Base-by-base conservation (phyloP, 225 moss, liverwort and hornwort species). In the Physcomitrium patens region DNA sequence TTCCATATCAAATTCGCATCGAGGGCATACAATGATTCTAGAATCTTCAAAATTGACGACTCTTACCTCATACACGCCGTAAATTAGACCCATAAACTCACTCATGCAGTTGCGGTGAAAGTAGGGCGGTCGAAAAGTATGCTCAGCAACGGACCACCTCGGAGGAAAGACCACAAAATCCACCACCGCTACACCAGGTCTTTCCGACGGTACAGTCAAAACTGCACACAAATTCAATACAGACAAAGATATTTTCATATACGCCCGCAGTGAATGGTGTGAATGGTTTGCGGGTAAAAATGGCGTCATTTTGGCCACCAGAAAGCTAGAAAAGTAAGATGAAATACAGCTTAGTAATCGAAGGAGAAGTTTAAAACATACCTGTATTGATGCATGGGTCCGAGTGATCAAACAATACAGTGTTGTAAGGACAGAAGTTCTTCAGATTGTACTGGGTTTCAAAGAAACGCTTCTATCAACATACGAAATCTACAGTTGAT, bases 71-170 rank as follows among this genome's bases (percentile, higher is more conserved):
- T 96, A 96, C 72, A 78, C 71, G 67, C 96, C 96, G 60, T 83
- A 83, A 65, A 96, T 94, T 24, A 96, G 96, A 54, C 96, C 96
- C 96, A 96, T 94, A 43, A 92, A 96, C 81, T 96, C 96, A 79
- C 94, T 92, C 96, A 96, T 96, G 80, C 96, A 96, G 64, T 96
- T 96, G 63, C 96, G 94, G 69, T 96, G 96, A 60, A 96, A 96
- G 78, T 96, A 96, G 23, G 96, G 96, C 0, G 96, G 96, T 72
- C 96, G 92, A 70, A 96, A 96, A 22, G 96, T 96, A 75, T 96
- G 96, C 76, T 96, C 96, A 19, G 96, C 94, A 69, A 96, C 96
- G 60, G 89, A 91, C 96, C 96, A 96, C 67, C 96, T 94, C 42
- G 94, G 96, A 77, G 96, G 96, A 76, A 96, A 96, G 8, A 96